phyloP scores from a whole-genome alignment of 2,329 filamentous ascomycete species.

The Pleoardoris graminearum region DNA sequence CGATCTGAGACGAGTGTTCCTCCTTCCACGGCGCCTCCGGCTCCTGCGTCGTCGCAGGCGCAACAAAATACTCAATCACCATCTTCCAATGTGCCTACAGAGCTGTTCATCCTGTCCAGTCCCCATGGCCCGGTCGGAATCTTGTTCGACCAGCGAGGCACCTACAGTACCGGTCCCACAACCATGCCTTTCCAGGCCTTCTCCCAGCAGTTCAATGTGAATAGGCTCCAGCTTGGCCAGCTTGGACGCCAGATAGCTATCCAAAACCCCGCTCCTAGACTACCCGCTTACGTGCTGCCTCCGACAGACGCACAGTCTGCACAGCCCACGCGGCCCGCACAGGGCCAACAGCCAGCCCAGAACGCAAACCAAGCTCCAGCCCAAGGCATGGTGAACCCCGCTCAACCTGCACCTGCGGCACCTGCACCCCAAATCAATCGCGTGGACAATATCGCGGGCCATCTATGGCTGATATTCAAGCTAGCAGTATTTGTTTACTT shows the following conservation, averaged over 20 bases:
- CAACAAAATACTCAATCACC: constrained; percentile 13
- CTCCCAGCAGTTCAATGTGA: constrained; percentile 38
- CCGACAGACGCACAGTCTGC: constrained; percentile 14
- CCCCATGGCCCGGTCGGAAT: constrained; percentile 43
- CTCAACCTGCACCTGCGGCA: not conserved
- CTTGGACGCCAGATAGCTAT: constrained; percentile 39
- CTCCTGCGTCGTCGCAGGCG: constrained; percentile 13
- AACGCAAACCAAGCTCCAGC: constrained; percentile 10
- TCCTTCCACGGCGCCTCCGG: not conserved
- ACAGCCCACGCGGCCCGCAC: constrained; percentile 3
- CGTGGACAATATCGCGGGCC: constrained; percentile 34
- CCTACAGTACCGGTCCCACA: constrained; percentile 38
- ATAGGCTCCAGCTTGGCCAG: constrained; percentile 36
- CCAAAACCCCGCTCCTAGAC: constrained; percentile 19
- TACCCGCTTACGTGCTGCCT: constrained; percentile 8
- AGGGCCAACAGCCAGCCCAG: constrained; percentile 9
- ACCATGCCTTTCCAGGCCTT: constrained; percentile 37
- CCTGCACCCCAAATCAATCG: constrained; percentile 28
- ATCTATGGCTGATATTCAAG: constrained; percentile 62
- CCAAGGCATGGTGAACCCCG: constrained; percentile 10
- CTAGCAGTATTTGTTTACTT: constrained; percentile 63
- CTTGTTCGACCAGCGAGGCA: constrained; percentile 41
- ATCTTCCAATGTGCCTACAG: constrained; percentile 23
- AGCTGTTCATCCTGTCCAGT: constrained; percentile 43
- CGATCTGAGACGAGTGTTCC: not conserved